phyloP scores from a whole-genome alignment of 768 basidiomycete species.

The Mycena indigotica region DNA sequence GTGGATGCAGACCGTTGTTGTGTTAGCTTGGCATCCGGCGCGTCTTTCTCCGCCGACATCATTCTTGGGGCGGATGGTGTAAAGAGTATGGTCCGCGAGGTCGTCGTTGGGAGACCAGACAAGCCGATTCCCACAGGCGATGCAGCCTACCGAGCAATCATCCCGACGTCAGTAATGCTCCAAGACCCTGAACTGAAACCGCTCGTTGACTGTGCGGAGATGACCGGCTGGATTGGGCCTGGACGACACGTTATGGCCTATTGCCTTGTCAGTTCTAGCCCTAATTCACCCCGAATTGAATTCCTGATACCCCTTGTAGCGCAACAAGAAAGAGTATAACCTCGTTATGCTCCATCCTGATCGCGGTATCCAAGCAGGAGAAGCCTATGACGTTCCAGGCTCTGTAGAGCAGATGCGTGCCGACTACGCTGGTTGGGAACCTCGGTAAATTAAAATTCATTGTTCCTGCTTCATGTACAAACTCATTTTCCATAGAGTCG shows the following conservation, averaged over 20 bases:
- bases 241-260: conserved; percentile 40
- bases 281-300: not conserved
- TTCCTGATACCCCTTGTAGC: conserved; percentile 28
- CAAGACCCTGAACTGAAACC: conserved; percentile 52
- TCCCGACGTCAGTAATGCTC: conserved; percentile 48
- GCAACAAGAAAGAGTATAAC: conserved; percentile 39
- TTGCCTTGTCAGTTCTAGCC: conserved; percentile 33
- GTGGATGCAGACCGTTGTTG: conserved; percentile 28
- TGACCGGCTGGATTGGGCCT: conserved; percentile 65
- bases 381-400: conserved; percentile 49
- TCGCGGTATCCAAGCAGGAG: conserved; percentile 32
- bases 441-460: conserved; percentile 35
- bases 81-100: conserved; percentile 50
- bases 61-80: conserved; percentile 53
- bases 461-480: not conserved
- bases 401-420: conserved; percentile 47
- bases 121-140: conserved; percentile 60
- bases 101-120: conserved; percentile 50
- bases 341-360: conserved; percentile 48
- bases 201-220: conserved; percentile 53
- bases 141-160: conserved; percentile 59
- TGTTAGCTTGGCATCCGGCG: conserved; percentile 45
- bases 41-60: conserved; percentile 45
- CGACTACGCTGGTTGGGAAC: conserved; percentile 52
- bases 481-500: conserved; percentile 40